Conservation (phyloP, 2,329 filamentous ascomycete genomes). For the Allantophomopsis cytisporea region DNA sequence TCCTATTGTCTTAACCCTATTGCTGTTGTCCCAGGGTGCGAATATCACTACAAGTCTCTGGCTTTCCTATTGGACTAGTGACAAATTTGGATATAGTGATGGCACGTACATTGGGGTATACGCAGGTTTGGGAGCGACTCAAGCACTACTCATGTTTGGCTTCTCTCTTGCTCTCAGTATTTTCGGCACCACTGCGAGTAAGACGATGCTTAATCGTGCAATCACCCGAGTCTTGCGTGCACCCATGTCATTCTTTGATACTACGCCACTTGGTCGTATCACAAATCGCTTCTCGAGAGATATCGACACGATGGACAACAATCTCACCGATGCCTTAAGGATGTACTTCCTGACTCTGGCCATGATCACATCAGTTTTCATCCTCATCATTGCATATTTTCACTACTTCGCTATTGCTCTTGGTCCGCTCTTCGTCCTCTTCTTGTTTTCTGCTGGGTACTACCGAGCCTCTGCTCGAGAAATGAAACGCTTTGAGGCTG, state of each 20-base stretch:
- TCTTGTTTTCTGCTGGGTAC: slow-evolving; percentile 48
- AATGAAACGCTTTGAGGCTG: slow-evolving; percentile 85
- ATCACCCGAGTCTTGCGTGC: slow-evolving; percentile 62
- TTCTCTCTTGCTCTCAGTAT: slow-evolving; percentile 72
- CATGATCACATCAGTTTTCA: slow-evolving; percentile 73
- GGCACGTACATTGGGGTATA: slow-evolving; percentile 63
- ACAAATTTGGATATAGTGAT: slow-evolving; percentile 54
- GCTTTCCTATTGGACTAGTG: slow-evolving; percentile 86
- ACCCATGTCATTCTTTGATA: slow-evolving; percentile 91
- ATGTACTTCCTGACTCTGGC: slow-evolving; percentile 84
- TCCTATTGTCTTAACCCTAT: slow-evolving; percentile 36
- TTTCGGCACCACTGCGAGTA: slow-evolving; percentile 70
- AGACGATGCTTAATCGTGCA: slow-evolving; percentile 66
- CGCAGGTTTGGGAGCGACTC: slow-evolving; percentile 55
- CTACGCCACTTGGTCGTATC: slow-evolving; percentile 86
- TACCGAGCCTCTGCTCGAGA: slow-evolving; percentile 58
- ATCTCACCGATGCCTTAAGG: slow-evolving; percentile 73
- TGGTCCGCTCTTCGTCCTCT: slow-evolving; percentile 42
- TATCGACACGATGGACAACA: slow-evolving; percentile 94
- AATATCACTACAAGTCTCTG: slow-evolving; percentile 85
- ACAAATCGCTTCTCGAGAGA: slow-evolving; percentile 95
- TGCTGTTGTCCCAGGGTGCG: slow-evolving; percentile 55
- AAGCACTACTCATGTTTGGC: slow-evolving; percentile 63
- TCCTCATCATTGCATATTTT: slow-evolving; percentile 89
- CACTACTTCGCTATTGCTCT: slow-evolving; percentile 63